These are phyloP conservation scores for Basipetospora chlamydospora DNA, from an alignment of 2,329 filamentous ascomycete species.

Conservation along the genomic window DNA sequence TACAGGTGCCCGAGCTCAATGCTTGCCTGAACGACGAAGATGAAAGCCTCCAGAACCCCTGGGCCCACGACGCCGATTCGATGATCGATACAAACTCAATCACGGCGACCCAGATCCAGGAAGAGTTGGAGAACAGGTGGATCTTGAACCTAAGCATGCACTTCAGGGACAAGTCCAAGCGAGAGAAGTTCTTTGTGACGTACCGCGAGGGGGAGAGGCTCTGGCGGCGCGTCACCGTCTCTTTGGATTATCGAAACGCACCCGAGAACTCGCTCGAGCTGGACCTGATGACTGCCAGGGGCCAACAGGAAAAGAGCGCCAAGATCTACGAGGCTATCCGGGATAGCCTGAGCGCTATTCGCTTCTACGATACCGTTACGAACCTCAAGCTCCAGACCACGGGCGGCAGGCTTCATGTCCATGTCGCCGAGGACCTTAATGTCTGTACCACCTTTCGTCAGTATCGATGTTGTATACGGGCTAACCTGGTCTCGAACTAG, in stretches of 20 bases:
- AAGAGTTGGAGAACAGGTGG: conserved; percentile 79
- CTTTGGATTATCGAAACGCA: conserved; percentile 77
- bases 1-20: too few species aligned
- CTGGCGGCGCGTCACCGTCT: conserved; percentile 84
- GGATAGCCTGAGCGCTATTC: conserved; percentile 80
- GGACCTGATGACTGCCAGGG: conserved; percentile 62
- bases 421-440: conserved; percentile 93
- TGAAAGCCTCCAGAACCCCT: conserved; percentile 4
- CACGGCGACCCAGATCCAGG: conserved; percentile 43
- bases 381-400: conserved; percentile 88
- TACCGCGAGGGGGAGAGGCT: conserved; percentile 56
- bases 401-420: conserved; percentile 78
- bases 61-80: conserved; percentile 24
- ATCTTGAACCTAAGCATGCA: conserved; percentile 98
- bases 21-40: conserved; percentile 5
- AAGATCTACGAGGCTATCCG: conserved; percentile 91
- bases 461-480: neutral
- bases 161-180: conserved; percentile 79
- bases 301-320: conserved; percentile 81
- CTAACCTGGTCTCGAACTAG: conserved; percentile 15
- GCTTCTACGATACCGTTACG: conserved; percentile 91
- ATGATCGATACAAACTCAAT: conserved; percentile 34
- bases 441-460: conserved; percentile 22
- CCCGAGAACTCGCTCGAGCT: conserved; percentile 71
- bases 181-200: conserved; percentile 97